Conservation (phyloP, 1,284 basidiomycete genomes). For the Takashimella koratensis region DNA sequence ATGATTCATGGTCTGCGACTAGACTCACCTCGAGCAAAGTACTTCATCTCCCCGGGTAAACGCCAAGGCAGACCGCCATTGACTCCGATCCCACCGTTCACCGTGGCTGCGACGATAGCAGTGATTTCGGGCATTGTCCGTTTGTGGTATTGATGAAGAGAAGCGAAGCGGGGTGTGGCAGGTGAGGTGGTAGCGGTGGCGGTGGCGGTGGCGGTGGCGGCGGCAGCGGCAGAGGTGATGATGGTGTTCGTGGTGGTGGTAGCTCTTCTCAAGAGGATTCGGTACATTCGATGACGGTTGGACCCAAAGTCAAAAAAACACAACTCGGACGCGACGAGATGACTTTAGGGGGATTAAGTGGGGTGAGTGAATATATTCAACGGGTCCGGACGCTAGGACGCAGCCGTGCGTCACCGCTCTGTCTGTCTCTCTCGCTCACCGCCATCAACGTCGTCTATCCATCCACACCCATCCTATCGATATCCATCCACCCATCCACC, state of each 20-base stretch:
- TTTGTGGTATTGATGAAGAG: constrained; percentile 2
- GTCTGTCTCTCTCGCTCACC: too few relatives aligned
- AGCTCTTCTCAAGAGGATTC: too few relatives aligned
- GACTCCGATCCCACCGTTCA: constrained; percentile 81
- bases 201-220: too few relatives aligned
- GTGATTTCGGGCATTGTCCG: constrained; percentile 57
- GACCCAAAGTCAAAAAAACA: too few relatives aligned
- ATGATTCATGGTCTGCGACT: too few relatives aligned
- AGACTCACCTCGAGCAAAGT: constrained; percentile 67
- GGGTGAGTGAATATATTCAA: constrained; percentile 1
- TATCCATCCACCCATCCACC: background rate
- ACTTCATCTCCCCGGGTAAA: constrained; percentile 84
- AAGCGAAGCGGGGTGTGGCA: too few relatives aligned
- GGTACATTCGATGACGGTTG: too few relatives aligned
- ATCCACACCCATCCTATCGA: background rate
- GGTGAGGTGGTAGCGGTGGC: too few relatives aligned
- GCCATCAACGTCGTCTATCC: background rate
- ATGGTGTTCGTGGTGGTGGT: too few relatives aligned
- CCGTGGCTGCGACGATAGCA: constrained; percentile 88
- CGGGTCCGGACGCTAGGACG: too few relatives aligned
- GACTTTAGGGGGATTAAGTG: background rate
- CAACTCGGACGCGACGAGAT: constrained; percentile 5
- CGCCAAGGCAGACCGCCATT: constrained; percentile 78
- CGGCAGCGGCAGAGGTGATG: too few relatives aligned
- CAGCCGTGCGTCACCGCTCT: background rate